Evolutionary conservation across 805 yeast species (phyloP).

Genomic region (Candida sithepensis): DNA sequence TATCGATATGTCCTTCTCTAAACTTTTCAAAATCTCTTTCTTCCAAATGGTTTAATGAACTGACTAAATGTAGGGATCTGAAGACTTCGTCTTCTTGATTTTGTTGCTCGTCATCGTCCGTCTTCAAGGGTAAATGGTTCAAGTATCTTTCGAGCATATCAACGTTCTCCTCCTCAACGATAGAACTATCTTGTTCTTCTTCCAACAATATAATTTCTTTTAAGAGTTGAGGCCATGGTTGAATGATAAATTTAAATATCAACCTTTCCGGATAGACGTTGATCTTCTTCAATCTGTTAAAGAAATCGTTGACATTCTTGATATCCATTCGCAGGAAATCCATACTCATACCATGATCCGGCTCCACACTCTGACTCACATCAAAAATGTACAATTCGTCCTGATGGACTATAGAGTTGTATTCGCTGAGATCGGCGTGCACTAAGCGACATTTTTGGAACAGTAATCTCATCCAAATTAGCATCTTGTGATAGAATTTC

Average conservation of each 20-base stretch:
- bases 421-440: conserved; percentile 96
- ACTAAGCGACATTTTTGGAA: conserved; percentile 86
- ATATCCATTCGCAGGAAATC: conserved; percentile 97
- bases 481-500: conserved; percentile 69
- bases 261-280: conserved; percentile 77
- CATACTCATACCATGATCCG: conserved; percentile 94
- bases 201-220: conserved; percentile 28
- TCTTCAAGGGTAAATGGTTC: conserved; percentile 54
- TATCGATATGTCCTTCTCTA: conserved; percentile 74
- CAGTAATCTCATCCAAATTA: conserved; percentile 81
- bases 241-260: conserved; percentile 74
- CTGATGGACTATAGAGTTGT: conserved; percentile 83
- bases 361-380: conserved; percentile 96
- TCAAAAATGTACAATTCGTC: conserved; percentile 82
- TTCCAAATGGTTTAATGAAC: conserved; percentile 78
- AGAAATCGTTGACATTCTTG: conserved; percentile 89
- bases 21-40: conserved; percentile 86
- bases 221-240: conserved; percentile 32
- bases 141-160: conserved; percentile 40
- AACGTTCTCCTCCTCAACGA: conserved; percentile 37
- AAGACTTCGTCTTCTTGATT: conserved; percentile 81
- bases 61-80: conserved; percentile 71
- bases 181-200: conserved; percentile 5
- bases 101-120: conserved; percentile 45
- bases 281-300: conserved; percentile 65